A percentile compares a stretch with the other conserved stretches of the same genome.
phyloP scores from a whole-genome alignment of 139 green algal species.

The Micractinium conductrix region DNA sequence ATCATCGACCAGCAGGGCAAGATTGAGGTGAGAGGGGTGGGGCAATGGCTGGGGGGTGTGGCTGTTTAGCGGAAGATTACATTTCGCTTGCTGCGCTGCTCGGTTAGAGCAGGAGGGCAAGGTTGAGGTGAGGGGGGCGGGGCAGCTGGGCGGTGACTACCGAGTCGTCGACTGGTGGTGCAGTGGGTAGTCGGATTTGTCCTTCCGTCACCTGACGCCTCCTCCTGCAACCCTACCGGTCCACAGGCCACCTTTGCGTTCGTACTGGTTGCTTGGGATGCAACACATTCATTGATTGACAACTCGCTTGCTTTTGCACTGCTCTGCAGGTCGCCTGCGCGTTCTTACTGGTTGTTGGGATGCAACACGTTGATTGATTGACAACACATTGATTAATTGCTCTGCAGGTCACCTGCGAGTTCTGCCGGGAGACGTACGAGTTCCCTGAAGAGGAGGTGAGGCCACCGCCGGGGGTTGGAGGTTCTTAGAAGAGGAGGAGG shows the following conservation, averaged over 20 bases:
- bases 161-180: no score
- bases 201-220: not conserved
- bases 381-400: no score
- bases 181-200: not conserved
- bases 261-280: no score
- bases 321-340: not conserved
- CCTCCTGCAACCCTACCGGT: no score
- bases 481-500: no score
- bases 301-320: not conserved
- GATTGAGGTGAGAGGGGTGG: conserved; percentile 86
- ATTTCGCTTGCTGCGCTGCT: not conserved
- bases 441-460: conserved; percentile 69
- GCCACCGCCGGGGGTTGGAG: no score
- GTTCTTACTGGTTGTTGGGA: not conserved
- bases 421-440: conserved; percentile 75
- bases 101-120: not conserved
- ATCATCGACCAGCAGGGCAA: conserved; percentile 83
- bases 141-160: no score
- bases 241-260: no score
- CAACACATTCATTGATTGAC: not conserved
- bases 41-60: not conserved
- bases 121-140: not conserved
- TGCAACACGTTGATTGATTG: no score
- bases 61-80: not conserved
- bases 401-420: conserved; percentile 44